These are phyloP conservation scores for Hypoxylon cercidicola DNA, from an alignment of 495 filamentous ascomycete species.

Conservation along the genomic window DNA sequence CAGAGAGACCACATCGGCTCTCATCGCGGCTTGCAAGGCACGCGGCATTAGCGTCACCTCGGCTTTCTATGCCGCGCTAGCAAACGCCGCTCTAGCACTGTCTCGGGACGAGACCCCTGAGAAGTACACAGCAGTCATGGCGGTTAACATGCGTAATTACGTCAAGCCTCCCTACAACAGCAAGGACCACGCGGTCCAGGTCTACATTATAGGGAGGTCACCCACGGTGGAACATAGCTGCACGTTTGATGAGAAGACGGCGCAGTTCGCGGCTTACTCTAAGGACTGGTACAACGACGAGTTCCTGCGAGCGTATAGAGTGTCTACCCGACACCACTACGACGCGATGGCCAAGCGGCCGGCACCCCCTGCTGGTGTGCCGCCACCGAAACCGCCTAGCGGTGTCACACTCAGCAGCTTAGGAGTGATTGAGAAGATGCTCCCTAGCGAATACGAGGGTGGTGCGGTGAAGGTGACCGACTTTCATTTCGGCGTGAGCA, in stretches of 20 bases:
- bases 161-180: slow-evolving; percentile 25
- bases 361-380: background rate
- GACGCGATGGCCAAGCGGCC: slow-evolving; percentile 22
- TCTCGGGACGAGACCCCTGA: slow-evolving; percentile 14
- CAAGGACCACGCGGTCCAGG: slow-evolving; percentile 28
- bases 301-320: slow-evolving; percentile 14
- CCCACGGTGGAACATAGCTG: slow-evolving; percentile 16
- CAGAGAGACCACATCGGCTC: slow-evolving; percentile 11
- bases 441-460: slow-evolving; percentile 16
- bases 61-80: slow-evolving; percentile 33
- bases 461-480: slow-evolving; percentile 18
- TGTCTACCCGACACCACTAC: slow-evolving; percentile 19
- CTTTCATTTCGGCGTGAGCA: slow-evolving; percentile 36
- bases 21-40: slow-evolving; percentile 30
- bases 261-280: slow-evolving; percentile 9
- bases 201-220: slow-evolving; percentile 29
- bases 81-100: slow-evolving; percentile 22
- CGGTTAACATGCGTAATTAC: slow-evolving; percentile 29
- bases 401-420: slow-evolving; percentile 37
- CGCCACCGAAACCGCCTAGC: slow-evolving; percentile 33
- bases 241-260: slow-evolving; percentile 21
- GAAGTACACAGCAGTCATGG: slow-evolving; percentile 33
- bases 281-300: slow-evolving; percentile 27
- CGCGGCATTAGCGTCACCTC: slow-evolving; percentile 35
- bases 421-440: slow-evolving; percentile 34